Evolutionary conservation across 805 yeast species (phyloP), one percentile per base, ranked within the genome.

Genomic region (Saccharomyces jurei): DNA sequence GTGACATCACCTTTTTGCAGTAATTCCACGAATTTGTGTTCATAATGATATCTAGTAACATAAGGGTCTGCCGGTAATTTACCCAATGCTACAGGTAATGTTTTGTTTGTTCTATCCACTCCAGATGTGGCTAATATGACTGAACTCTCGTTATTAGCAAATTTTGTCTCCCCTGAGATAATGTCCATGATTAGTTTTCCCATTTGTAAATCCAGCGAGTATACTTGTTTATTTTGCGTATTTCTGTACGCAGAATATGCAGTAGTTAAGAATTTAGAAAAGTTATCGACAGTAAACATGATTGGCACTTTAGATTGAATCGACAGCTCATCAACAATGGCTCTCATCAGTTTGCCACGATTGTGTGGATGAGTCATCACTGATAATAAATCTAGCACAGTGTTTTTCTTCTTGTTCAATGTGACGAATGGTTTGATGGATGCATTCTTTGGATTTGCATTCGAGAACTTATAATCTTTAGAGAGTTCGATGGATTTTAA

Each of bases 241-340:
- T 83, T 78, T 61, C 80, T 78, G 72, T 90, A 89, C 46, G 72
- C 76, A 8, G 96, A 80, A 52, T 70, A 69, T 6, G 86, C 77
- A 30, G 71, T 63, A 41, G 82, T 78, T 11, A 82, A 67, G 54
- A 88, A 70, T 2, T 83, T 81, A 56, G 88, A 83, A 64, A 89
- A 77, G 64, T 87, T 83, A 68, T 90, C 97, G 47, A 89, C 76
- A 2, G 95, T 77, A 47, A 89, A 74, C 51, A 80, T 73, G 9
- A 86, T 84, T 4, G 92, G 91, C 41, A 74, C 67, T 14, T 65
- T 54, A 1, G 69, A 56, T 58, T 87, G 88, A 41, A 62, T 63
- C 14, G 77, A 65, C 51, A 89, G 71, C 70, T 86, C 89, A 1
- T 74, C 66, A 2, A 87, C 62, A 22, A 87, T 71, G 51, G 78